Evolutionary conservation across 2,329 filamentous ascomycete species (phyloP).

Genomic region (Curvularia spicifera): DNA sequence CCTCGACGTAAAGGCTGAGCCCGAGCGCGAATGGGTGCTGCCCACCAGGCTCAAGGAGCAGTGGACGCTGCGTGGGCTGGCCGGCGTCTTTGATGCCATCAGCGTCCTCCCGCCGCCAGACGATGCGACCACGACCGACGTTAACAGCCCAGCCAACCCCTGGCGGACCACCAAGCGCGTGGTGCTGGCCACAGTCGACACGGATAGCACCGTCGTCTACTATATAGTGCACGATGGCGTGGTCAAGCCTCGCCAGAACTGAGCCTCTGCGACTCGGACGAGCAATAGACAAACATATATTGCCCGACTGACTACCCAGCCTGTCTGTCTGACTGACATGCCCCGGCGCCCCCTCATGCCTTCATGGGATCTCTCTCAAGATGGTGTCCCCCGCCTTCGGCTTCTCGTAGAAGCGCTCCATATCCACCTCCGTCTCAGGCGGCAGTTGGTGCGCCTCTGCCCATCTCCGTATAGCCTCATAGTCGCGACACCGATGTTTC

Average conservation of each 20-base stretch:
- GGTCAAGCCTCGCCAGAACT: constrained; percentile 85
- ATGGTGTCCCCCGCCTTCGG: constrained; percentile 46
- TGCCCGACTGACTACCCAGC: constrained; percentile 2
- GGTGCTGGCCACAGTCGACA: constrained; percentile 75
- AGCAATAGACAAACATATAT: constrained; percentile 7
- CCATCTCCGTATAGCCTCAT: constrained; percentile 61
- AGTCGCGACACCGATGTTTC: constrained; percentile 64
- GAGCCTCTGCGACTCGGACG: constrained; percentile 14
- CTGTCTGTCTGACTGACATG: constrained; percentile 15
- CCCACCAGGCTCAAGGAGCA: constrained; percentile 75
- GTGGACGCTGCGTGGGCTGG: constrained; percentile 71
- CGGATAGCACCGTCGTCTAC: constrained; percentile 83
- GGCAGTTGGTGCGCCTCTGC: constrained; percentile 61
- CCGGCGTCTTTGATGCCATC: constrained; percentile 70
- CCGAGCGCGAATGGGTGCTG: constrained; percentile 73
- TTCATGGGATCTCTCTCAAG: constrained; percentile 38
- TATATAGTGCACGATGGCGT: constrained; percentile 87
- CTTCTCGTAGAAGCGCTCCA: constrained; percentile 53
- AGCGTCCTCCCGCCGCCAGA: constrained; percentile 51
- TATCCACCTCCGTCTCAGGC: constrained; percentile 46
- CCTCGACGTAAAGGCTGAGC: constrained; percentile 52
- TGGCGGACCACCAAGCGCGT: constrained; percentile 67
- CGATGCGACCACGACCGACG: constrained; percentile 24
- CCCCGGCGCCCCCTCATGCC: constrained; percentile 9
- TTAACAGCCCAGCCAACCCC: constrained; percentile 33